Conservation (phyloP, 768 basidiomycete species). For the Lepiota subincarnata region DNA sequence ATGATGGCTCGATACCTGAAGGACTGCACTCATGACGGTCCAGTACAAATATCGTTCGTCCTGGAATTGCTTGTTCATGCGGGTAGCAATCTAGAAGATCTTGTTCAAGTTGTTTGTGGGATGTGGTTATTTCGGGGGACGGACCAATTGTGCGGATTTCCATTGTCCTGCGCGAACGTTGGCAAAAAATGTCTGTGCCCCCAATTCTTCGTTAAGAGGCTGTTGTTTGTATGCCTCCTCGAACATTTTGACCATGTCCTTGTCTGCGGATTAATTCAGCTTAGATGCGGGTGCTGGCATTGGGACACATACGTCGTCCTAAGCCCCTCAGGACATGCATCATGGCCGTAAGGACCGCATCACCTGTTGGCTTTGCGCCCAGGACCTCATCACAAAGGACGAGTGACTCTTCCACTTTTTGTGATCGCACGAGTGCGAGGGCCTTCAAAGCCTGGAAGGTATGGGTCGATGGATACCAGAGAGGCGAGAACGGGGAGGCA, state of each 20-base stretch:
- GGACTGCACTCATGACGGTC: slow-evolving; percentile 73
- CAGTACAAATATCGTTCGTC: slow-evolving; percentile 80
- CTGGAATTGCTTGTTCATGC: slow-evolving; percentile 81
- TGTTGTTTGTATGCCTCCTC: slow-evolving; percentile 83
- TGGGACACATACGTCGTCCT: slow-evolving; percentile 50
- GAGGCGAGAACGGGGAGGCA: slow-evolving; percentile 18
- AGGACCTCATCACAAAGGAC: slow-evolving; percentile 78
- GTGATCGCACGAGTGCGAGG: slow-evolving; percentile 76
- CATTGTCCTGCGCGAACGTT: slow-evolving; percentile 76
- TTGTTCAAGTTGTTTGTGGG: background rate
- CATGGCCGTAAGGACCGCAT: slow-evolving; percentile 72
- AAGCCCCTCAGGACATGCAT: slow-evolving; percentile 79
- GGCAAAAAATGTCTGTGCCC: slow-evolving; percentile 80
- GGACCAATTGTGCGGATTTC: slow-evolving; percentile 83
- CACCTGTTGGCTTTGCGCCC: slow-evolving; percentile 65
- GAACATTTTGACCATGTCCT: slow-evolving; percentile 80
- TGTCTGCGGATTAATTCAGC: slow-evolving; percentile 36
- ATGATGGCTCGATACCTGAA: slow-evolving; percentile 52
- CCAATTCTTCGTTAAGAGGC: slow-evolving; percentile 79
- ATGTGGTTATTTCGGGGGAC: slow-evolving; percentile 3
- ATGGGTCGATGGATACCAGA: slow-evolving; percentile 3
- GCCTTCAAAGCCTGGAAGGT: slow-evolving; percentile 69
- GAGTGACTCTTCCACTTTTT: slow-evolving; percentile 83
- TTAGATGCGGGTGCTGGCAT: background rate
- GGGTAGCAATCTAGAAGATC: slow-evolving; percentile 59